Evolutionary conservation across 1,284 basidiomycete genomes (phyloP), one percentile per base, ranked within the genome.

Genomic region (Chondrostereum purpureum): DNA sequence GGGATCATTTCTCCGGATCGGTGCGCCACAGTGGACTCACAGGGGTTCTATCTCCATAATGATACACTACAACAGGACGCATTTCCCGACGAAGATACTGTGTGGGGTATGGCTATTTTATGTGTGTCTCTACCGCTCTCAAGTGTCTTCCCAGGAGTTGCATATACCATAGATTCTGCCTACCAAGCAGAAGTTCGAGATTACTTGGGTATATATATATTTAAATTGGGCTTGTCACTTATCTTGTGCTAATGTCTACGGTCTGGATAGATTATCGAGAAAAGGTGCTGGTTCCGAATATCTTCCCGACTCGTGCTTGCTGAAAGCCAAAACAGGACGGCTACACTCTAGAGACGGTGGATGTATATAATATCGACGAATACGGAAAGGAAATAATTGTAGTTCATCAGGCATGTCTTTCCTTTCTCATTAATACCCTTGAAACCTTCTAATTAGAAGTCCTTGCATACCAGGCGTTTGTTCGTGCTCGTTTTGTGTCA

Each of bases 161-260:
- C 84, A 17, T 91, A 88, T 61, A 89, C 85, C 10, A 91, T 93
- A 57, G 86, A 92, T 54, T 83, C 88, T 0, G 68, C 60, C 21
- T 77, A 87, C 53, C 80, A 78, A 41, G 62, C 71, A 0, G 85
- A 90, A 61, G 90, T 92, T 12, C 73, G 84, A 33, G 83, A 83
- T 43, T 90, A 92, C 60, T 66, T 93, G 58, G 90, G 90, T 86
- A n/a, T 16, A 5, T 24, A 19, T n/a, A 1, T 22, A 35, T 31
- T 42, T 38, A 39, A 16, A 3, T 38, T 20, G 3, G 13, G 27
- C 27, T 31, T 8, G n/a, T 8, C 8, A 31, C 27, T 31, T n/a
- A 31, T 31, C n/a, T 46, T 13, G 21, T 14, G 8, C 24, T n/a
- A n/a, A n/a, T n/a, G n/a, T 39, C 34, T 45, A 16, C 38, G 22